phyloP scores from a whole-genome alignment of 2,329 filamentous ascomycete genomes.

The Xylaria sp. region DNA sequence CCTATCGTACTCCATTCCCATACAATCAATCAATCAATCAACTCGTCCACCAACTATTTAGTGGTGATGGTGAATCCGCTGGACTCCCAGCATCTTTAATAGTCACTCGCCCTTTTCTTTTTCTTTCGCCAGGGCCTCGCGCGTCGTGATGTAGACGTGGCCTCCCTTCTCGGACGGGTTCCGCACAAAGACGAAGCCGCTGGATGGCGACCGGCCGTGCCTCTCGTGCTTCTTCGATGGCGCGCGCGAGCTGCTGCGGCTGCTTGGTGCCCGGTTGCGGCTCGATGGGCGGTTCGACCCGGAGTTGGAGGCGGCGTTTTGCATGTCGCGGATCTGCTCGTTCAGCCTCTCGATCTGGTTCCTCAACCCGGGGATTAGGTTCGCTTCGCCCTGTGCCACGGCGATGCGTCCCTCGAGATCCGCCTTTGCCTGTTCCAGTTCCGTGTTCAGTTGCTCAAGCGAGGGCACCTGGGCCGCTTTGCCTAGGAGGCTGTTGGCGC shows the following conservation, averaged over 20 bases:
- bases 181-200: slow-evolving; percentile 45
- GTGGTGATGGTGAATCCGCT: slow-evolving; percentile 20
- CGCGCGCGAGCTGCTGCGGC: slow-evolving; percentile 46
- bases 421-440: slow-evolving; percentile 36
- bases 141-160: slow-evolving; percentile 45
- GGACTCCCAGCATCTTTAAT: slow-evolving; percentile 25
- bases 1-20: slow-evolving; percentile 5
- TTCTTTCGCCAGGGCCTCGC: slow-evolving; percentile 43
- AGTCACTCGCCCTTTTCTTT: slow-evolving; percentile 41
- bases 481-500: slow-evolving; percentile 38
- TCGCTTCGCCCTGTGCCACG: slow-evolving; percentile 36
- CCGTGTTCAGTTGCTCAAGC: slow-evolving; percentile 36
- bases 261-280: slow-evolving; percentile 40
- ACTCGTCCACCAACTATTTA: not conserved
- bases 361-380: slow-evolving; percentile 41
- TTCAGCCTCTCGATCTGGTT: slow-evolving; percentile 43
- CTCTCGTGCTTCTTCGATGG: slow-evolving; percentile 45
- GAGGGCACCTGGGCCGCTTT: slow-evolving; percentile 41
- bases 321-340: slow-evolving; percentile 40
- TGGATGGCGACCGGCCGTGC: slow-evolving; percentile 46
- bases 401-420: slow-evolving; percentile 33
- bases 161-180: slow-evolving; percentile 42
- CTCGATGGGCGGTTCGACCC: slow-evolving; percentile 37
- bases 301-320: slow-evolving; percentile 22
- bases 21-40: slow-evolving; percentile 4